Percentiles rank a stretch among this genome's conserved stretches.
Evolutionary conservation across 164 flowering plant species (phyloP).

Genomic region (Taxillus chinensis): DNA sequence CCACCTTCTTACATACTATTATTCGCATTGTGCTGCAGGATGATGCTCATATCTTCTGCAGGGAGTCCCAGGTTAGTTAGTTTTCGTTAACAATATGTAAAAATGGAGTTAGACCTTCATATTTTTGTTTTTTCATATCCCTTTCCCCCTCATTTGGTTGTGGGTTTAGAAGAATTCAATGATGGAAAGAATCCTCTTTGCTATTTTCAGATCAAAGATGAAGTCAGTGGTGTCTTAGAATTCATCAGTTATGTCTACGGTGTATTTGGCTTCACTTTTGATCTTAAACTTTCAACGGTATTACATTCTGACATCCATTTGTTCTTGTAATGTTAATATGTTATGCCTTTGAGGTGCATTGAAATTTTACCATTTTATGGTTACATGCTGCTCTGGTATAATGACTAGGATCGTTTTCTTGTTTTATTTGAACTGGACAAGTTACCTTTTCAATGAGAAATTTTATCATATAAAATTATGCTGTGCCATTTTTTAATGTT

Average conservation of each 20-base stretch:
- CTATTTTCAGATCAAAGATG: slow-evolving; percentile 73
- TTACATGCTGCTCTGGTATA: no score
- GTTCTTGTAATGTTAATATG: not conserved
- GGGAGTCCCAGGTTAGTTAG: slow-evolving; percentile 69
- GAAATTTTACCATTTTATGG: not conserved
- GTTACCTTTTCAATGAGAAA: no score
- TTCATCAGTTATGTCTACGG: slow-evolving; percentile 61
- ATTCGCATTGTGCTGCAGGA: slow-evolving; percentile 42
- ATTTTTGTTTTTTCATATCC: not conserved
- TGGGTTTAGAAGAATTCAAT: not conserved
- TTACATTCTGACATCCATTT: slow-evolving; percentile 1
- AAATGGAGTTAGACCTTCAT: not conserved
- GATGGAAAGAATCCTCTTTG: not conserved
- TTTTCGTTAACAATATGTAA: not conserved
- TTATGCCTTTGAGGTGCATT: no score
- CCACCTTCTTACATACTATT: no score
- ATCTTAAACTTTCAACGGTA: slow-evolving; percentile 95
- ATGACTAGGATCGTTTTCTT: no score
- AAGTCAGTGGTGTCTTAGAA: slow-evolving; percentile 73
- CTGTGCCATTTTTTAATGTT: no score
- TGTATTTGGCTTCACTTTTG: slow-evolving; percentile 89
- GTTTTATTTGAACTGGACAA: no score
- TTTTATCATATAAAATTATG: no score
- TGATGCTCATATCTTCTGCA: slow-evolving; percentile 99
- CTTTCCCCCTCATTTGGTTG: not conserved